Base-by-base conservation (phyloP, 257 asterid species). In the Vinca minor region DNA sequence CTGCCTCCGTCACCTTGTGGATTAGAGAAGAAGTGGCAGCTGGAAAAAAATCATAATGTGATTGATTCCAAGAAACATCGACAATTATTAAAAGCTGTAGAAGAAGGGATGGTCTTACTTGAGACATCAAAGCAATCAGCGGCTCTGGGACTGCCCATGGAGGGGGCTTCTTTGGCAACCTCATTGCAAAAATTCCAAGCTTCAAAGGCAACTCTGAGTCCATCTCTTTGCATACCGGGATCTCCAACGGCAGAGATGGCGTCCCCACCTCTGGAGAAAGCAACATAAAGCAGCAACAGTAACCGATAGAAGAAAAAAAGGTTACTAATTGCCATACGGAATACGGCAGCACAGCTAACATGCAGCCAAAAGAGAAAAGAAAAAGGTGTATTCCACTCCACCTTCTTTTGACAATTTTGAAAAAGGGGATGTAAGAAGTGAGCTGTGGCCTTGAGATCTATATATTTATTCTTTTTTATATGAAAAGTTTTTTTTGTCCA, bases 141-240 rank as follows among this genome's bases (percentile, higher is more conserved):
- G 26, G 91, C 89, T 72, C 91, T 61, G 20, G 91, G 95, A 71
- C 95, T 84, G 21, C 89, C 91, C 80, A 78, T 74, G 38, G 23
- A 50, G 2, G 83, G 78, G 21, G 87, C 86, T 73, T 87, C 89
- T 13, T 69, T 13, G 46, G 61, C 88, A 61, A 87, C 95, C 67
- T 82, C 91, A 72, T 87, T 87, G 79, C 91, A 84, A 48, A 80
- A 81, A 63, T 82, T 82, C 91, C 89, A 86, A 1, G 62, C 85
- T 76, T 80, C 91, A 50, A 82, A 78, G 15, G 85, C 95, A 18
- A 87, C 86, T 60, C 87, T 79, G 66, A 84, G 80, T 7, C 73
- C 91, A 48, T 84, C 87, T 36, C 82, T 52, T 47, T 61, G 67
- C 95, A 86, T 86, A 26, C 91, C 95, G 21, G 81, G 86, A 63